A percentile compares a stretch with the other conserved stretches of the same genome.
Conservation (phyloP, 1,284 basidiomycete genomes). For the Fomitopsis palustris region DNA sequence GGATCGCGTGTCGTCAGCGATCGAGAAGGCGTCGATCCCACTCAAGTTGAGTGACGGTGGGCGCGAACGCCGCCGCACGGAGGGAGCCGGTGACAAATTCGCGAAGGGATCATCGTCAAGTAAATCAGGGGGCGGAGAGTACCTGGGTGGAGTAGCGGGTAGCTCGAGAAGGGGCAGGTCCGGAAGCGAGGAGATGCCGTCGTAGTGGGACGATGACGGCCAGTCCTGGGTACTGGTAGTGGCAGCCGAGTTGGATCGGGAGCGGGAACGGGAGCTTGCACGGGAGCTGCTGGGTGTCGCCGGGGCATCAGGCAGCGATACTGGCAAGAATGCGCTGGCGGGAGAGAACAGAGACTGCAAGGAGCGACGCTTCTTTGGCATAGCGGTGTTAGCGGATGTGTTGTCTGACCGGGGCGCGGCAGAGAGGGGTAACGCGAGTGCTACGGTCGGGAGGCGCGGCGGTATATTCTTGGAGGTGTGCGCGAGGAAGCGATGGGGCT, state of each 20-base stretch:
- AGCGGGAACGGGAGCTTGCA: conserved; percentile 6
- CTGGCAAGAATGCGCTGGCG: conserved; percentile 27
- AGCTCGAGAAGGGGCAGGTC: conserved; percentile 12
- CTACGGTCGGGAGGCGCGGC: neutral
- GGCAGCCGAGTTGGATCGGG: conserved; percentile 12
- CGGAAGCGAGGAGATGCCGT: conserved; percentile 16
- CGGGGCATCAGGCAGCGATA: conserved; percentile 17
- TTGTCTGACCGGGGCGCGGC: neutral
- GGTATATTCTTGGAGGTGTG: neutral
- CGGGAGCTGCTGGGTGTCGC: conserved; percentile 14
- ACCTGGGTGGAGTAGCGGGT: conserved; percentile 14
- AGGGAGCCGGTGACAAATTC: conserved; percentile 37
- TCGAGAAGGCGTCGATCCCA: conserved; percentile 12
- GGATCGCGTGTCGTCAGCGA: conserved; percentile 7
- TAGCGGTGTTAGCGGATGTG: conserved; percentile 4
- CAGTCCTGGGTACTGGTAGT: conserved; percentile 11
- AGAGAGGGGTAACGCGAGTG: neutral
- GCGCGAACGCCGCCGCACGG: conserved; percentile 16
- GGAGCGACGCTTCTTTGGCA: conserved; percentile 47
- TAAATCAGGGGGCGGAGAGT: conserved; percentile 39
- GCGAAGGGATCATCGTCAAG: conserved; percentile 74
- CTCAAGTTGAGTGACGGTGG: conserved; percentile 20
- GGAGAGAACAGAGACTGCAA: conserved; percentile 46
- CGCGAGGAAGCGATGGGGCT: neutral
- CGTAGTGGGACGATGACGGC: conserved; percentile 12